Base-by-base conservation (phyloP, 1,139 yeast genomes). In the Magnusiomyces tetraspermus region DNA sequence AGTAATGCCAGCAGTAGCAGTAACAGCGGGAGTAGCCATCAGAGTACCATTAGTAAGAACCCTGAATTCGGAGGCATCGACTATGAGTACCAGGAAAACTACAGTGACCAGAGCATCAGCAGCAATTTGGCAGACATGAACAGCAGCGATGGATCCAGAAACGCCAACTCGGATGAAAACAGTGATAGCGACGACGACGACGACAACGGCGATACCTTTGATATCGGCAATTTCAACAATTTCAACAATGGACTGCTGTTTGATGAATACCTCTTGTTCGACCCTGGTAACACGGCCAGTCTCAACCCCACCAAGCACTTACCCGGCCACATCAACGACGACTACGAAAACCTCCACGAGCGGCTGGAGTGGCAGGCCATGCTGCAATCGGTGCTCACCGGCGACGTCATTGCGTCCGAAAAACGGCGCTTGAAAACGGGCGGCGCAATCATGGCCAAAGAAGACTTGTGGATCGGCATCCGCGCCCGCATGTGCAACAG, bases 331-430 rank as follows among this genome's bases (percentile, higher is more conserved):
- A n/a, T n/a, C n/a, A n/a, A n/a, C 55, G 53, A 53, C 36, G 48
- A 52, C 54, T 51, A 50, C 45, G 85, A 86, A 1, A 76, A 78
- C 23, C 81, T 87, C 22, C 67, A 82, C 30, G 97, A 89, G 65
- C 74, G 98, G 49, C 74, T 90, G 28, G 97, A 90, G 69, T 92
- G 98, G 98, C 97, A 92, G 67, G 80, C 94, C 0, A 88, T 92
- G 96, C 74, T 92, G 48, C 78, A 87, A 2, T 79, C 92, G 3
- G 98, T 92, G 1, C 75, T 92, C 41, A 90, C 95, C 1, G 97
- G 98, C 58, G 98, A 92, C 65, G 96, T 92, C 49, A 89, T 92
- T 22, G 78, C 83, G 43, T 85, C 95, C 11, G 98, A 92, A 66
- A 92, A 90, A 70, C 83, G 94, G 2, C 84, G 90, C 63, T 75